Base-by-base conservation (phyloP, 345 rosid genomes). In the Aquilaria yunnanensis region DNA sequence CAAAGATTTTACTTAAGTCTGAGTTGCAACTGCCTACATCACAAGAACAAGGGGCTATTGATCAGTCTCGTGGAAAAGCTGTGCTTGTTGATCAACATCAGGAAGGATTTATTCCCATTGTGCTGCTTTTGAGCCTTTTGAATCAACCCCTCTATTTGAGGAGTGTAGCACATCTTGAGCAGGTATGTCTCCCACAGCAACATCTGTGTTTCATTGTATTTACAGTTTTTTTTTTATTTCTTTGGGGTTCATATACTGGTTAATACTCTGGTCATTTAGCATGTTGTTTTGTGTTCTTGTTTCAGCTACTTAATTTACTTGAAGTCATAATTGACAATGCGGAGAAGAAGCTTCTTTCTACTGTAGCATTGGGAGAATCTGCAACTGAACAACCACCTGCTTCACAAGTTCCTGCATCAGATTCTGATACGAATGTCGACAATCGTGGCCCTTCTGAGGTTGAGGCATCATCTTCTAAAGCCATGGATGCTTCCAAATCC, bases 101-200 rank as follows among this genome's bases (percentile, higher is more conserved):
- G 68, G 77, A 75, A 5, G 94, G 75, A 69, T 75, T 61, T 72
- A 59, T 80, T 66, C 84, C 96, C 10, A 74, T 93, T 56, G 85
- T 82, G 30, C 68, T 90, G 77, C 98, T 93, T 62, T 75, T 93
- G 73, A 82, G 90, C 77, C 97, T 93, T 78, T 75, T 93, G 77
- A 88, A 82, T 70, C 96, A 90, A 71, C 94, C 98, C 54, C 88
- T 93, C 53, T 93, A 93, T 71, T 63, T 84, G 76, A 88, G 98
- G 82, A 93, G 98, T 62, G 71, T 93, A 62, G 94, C 97, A 51
- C 98, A 90, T 79, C 96, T 93, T 65, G 98, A 93, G 74, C 98
- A 87, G 98, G 98, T 90, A 37, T 37, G 63, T 62, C 43, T 23
- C 33, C 12, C 46, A 3, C 32, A 14, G 16, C 60, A 41, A 0